phyloP scores from a whole-genome alignment of 805 yeast species.

The Brettanomyces nanus region DNA sequence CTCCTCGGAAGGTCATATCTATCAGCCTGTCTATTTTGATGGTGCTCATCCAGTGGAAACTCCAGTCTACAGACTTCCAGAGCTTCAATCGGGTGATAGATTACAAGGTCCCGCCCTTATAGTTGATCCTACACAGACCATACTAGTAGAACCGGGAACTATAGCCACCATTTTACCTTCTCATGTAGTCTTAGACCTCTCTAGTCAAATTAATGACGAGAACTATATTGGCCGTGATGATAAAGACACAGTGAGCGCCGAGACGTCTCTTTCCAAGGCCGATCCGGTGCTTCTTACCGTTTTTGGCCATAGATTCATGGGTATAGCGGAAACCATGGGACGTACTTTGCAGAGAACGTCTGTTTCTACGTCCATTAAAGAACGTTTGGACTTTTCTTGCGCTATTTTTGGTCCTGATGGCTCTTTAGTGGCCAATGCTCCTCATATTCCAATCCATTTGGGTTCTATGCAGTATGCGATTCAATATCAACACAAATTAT shows the following conservation, averaged over 20 bases:
- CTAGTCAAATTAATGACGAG: background rate
- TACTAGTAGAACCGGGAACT: slow-evolving; percentile 27
- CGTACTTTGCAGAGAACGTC: slow-evolving; percentile 37
- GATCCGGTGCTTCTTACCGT: slow-evolving; percentile 36
- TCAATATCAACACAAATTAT: slow-evolving; percentile 28
- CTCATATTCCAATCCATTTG: slow-evolving; percentile 40
- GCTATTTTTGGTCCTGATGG: slow-evolving; percentile 40
- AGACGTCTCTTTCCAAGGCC: slow-evolving; percentile 26
- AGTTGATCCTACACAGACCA: slow-evolving; percentile 30
- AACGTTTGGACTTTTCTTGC: slow-evolving; percentile 40
- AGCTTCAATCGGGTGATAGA: slow-evolving; percentile 34
- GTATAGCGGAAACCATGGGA: slow-evolving; percentile 43
- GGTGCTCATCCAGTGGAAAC: slow-evolving; percentile 17
- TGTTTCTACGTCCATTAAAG: slow-evolving; percentile 38
- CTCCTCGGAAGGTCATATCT: background rate
- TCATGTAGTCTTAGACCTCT: slow-evolving; percentile 28
- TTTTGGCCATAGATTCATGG: slow-evolving; percentile 40
- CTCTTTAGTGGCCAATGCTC: slow-evolving; percentile 36
- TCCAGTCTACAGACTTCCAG: slow-evolving; percentile 11
- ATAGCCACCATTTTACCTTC: slow-evolving; percentile 26
- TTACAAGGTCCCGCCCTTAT: slow-evolving; percentile 41
- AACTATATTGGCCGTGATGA: slow-evolving; percentile 17
- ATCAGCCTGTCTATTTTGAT: slow-evolving; percentile 5
- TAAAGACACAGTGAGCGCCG: too few species aligned
- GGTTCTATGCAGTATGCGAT: slow-evolving; percentile 40